phyloP scores from a whole-genome alignment of 176 grass and related monocot species.

The Urochloa ruziziensis region DNA sequence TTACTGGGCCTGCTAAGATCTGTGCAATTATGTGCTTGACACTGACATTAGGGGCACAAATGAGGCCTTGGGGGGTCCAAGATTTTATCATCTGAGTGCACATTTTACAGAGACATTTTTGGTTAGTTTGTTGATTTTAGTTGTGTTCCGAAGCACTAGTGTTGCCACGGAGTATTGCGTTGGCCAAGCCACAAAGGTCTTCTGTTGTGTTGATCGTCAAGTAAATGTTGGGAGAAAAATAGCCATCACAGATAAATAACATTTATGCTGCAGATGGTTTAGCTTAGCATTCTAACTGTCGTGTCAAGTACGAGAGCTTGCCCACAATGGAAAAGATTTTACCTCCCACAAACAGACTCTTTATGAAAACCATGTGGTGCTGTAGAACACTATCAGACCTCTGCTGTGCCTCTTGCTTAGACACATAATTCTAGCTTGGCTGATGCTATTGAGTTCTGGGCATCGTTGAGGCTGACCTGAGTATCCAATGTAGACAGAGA shows the following conservation, averaged over 20 bases:
- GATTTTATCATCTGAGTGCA: background rate
- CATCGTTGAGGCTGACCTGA: background rate
- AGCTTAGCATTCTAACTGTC: background rate
- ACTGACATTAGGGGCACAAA: background rate
- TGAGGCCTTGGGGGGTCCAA: background rate
- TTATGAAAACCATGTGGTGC: background rate
- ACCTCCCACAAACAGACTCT: background rate
- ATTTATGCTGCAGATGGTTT: background rate
- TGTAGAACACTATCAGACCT: background rate
- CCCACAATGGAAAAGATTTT: background rate
- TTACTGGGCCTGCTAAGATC: background rate
- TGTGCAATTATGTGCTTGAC: background rate
- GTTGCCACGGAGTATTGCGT: background rate
- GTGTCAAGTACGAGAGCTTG: background rate
- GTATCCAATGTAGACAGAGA: background rate
- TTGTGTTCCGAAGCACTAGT: conserved; percentile 13
- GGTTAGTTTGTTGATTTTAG: background rate
- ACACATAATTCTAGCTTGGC: background rate
- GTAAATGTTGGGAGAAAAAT: background rate
- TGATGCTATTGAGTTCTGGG: background rate
- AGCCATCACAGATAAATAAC: background rate
- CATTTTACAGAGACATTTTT: background rate
- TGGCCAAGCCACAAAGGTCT: too few relatives aligned
- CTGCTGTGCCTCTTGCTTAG: background rate
- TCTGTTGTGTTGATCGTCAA: background rate